These are phyloP conservation scores for Wallacemonas collosoma DNA, from an alignment of 208 protist species.

Conservation along the genomic window DNA sequence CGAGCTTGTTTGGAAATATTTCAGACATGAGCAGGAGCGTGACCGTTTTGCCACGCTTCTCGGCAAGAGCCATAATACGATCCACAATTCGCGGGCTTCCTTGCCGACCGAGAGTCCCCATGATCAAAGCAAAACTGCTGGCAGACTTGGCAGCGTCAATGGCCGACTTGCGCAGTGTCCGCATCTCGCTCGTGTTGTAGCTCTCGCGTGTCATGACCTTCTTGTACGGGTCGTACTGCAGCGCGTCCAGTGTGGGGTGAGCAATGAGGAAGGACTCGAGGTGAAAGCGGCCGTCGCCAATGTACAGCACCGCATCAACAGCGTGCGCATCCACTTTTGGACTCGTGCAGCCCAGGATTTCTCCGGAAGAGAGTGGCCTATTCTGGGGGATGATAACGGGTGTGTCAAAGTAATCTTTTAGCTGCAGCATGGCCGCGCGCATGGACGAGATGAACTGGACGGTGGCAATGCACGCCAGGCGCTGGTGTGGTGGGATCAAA, in stretches of 20 bases:
- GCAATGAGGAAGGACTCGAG: constrained; percentile 98
- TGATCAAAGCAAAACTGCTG: constrained; percentile 95
- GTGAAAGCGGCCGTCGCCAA: constrained; percentile 99
- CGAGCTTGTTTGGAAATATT: constrained; percentile 97
- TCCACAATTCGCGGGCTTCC: constrained; percentile 94
- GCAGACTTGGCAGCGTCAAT: constrained; percentile 72
- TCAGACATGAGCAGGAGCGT: constrained; percentile 96
- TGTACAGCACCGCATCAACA: constrained; percentile 91
- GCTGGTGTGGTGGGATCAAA: constrained; percentile 81
- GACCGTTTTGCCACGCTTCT: constrained; percentile 64
- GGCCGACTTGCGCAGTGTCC: constrained; percentile 73
- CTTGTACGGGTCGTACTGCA: constrained; percentile 97
- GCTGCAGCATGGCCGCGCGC: constrained; percentile 74
- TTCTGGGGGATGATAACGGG: constrained; percentile 94
- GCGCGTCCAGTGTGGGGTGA: constrained; percentile 93
- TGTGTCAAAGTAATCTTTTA: constrained; percentile 67
- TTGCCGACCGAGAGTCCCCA: constrained; percentile 98
- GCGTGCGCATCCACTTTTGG: constrained; percentile 84
- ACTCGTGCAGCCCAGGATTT: constrained; percentile 98
- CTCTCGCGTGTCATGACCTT: constrained; percentile 93
- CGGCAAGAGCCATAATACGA: constrained; percentile 85
- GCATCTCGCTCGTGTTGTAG: constrained; percentile 95
- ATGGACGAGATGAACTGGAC: constrained; percentile 98
- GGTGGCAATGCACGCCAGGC: constrained; percentile 94
- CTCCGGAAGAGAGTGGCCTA: constrained; percentile 96